Evolutionary conservation across 75 land plant species (phyloP), one percentile per base, ranked within the genome.

Genomic region (Cryptomeria japonica): DNA sequence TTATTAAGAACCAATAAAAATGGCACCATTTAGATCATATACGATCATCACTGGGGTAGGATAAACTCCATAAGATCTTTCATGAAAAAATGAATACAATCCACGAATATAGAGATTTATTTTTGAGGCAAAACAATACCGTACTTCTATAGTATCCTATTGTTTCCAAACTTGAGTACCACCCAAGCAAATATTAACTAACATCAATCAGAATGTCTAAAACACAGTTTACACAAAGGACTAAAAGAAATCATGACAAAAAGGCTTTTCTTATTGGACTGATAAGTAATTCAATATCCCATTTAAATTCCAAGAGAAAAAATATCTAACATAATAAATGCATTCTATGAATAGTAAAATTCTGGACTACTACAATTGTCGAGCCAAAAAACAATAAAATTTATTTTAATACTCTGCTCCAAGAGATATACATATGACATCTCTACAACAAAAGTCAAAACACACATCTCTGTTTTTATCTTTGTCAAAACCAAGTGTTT

Each of bases 401-500:
- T n/a, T 82, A 25, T 28, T 46, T 82, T 8, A 38, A 82, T 44
- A 38, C 12, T 82, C 51, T 11, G 15, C 84, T 46, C 46, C 47
- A 46, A 46, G 32, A 82, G 51, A 82, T 44, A 11, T n/a, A n/a
- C n/a, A n/a, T 32, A 46, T n/a, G 84, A 18, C 32, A 28, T 44
- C 14, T 31, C 49, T 82, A 42, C 5, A 25, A 51, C 72, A 68
- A 6, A 68, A 32, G 14, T 13, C 84, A 82, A n/a, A 44, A 82
- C 32, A 42, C 77, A 75, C 0, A 44, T 44, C 28, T 80, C 49
- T 3, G 19, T 25, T 22, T 28, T 44, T 1, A 18, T 42, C 47
- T 80, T 80, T 80, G 47, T 80, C 47, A 44, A 18, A 11, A 44
- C 51, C n/a, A 44, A 82, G 84, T 46, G 53, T 82, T 82, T 82